Evolutionary conservation across 768 basidiomycete species (phyloP), one percentile per base, ranked within the genome.

Genomic region (Suillus discolor): DNA sequence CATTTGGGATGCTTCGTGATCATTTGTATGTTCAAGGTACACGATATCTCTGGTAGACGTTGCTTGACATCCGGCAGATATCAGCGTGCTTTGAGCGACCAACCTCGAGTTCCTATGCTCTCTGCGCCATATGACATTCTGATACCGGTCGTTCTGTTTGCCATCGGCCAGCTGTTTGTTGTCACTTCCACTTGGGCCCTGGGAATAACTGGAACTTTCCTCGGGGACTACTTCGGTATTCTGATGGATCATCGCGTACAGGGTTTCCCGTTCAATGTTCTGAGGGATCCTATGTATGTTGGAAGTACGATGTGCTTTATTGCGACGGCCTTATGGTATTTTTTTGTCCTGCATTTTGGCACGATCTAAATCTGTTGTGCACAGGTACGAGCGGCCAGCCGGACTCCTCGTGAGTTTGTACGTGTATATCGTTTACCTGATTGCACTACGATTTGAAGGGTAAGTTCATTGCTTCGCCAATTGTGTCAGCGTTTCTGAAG

Each of bases 231-330:
- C 73, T 93, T 94, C 69, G 93, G 91, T 4, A 92, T 94, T 66
- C 78, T 93, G 68, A 95, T 91, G 94, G 89, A 94, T 72, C 83
- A 89, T 66, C 83, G 93, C 61, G 96, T 98, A n/a, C 91, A 95
- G 72, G 91, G 92, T 75, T 99, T 99, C 82, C 97, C 97, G 0
- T 99, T 98, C 84, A 97, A 97, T 74, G 85, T 97, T 57, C 83
- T 96, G 49, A 83, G 87, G 23, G 91, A 97, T 76, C 97, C 97
- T 0, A 99, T 99, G 97, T 99, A 99, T 74, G 92, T 95, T 55
- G 97, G 97, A 9, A 94, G 91, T 73, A 96, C 95, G 6, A 80
- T 99, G 81, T 93, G 89, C 75, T 98, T 98, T 79, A 79, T 87
- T 44, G 96, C 89, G 25, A 89, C 87, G 1, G 91, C 97, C 0